Evolutionary conservation across 139 green algal species (phyloP).

Genomic region (Coelastrella sp.): DNA sequence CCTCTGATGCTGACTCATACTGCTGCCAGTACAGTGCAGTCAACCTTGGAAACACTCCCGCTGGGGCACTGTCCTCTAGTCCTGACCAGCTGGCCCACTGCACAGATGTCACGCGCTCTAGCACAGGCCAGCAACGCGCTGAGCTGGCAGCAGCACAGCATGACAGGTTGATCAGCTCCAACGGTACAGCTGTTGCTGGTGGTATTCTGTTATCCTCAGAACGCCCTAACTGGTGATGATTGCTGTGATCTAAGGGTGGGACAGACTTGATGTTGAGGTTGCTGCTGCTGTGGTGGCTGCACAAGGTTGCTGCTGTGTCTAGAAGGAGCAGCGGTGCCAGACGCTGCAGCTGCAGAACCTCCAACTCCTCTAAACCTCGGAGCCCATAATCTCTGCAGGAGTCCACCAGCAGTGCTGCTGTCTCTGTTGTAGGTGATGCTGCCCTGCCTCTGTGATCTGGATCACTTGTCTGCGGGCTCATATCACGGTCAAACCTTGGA

Average conservation of each 20-base stretch:
- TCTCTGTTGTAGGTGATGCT: not conserved
- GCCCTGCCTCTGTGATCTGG: not conserved
- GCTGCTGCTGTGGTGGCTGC: constrained; percentile 22
- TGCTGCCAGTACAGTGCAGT: constrained; percentile 1
- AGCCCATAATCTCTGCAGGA: constrained; percentile 4
- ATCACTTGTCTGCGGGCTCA: not conserved
- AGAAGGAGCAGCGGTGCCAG: constrained; percentile 9
- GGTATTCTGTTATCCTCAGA: not conserved
- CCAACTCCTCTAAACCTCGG: constrained; percentile 14
- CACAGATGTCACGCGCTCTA: not conserved
- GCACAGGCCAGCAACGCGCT: constrained; percentile 30
- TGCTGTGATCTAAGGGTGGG: not conserved
- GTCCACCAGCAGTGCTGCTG: constrained; percentile 15
- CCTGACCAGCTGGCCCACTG: not conserved
- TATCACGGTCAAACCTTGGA: not conserved
- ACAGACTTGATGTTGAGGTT: too few relatives aligned
- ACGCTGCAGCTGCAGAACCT: constrained; percentile 25
- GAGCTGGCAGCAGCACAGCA: constrained; percentile 12
- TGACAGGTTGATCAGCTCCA: not conserved
- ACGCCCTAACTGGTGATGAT: not conserved
- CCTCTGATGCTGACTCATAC: not conserved
- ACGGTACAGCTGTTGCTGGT: not conserved
- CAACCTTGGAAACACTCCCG: not conserved
- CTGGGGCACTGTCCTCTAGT: not conserved
- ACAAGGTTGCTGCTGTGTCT: constrained; percentile 9